Conservation (phyloP, 257 asterid genomes). For the Verbascum thapsus region DNA sequence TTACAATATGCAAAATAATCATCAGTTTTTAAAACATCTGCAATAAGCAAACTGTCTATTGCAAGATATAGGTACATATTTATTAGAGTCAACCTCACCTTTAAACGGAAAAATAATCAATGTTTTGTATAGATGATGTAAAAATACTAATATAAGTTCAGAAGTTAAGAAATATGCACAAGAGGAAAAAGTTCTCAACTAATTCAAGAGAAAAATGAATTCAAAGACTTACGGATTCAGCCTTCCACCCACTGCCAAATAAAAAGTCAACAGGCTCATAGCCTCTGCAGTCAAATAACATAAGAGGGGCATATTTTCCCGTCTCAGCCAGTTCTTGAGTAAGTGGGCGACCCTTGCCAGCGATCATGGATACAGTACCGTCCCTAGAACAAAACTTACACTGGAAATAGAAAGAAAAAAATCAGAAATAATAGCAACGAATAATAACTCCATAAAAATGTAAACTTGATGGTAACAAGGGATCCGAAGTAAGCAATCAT, state of each 20-base stretch:
- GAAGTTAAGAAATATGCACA: not conserved
- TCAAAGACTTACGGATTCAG: slow-evolving; percentile 53
- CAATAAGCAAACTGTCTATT: not conserved
- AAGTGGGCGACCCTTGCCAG: slow-evolving; percentile 78
- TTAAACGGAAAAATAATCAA: too few species aligned
- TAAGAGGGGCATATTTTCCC: slow-evolving; percentile 58
- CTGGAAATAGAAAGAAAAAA: slow-evolving; percentile 42
- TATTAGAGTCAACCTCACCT: not conserved
- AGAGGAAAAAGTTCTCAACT: too few species aligned
- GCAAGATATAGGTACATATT: not conserved
- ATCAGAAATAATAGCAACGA: slow-evolving; percentile 18
- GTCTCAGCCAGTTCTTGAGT: slow-evolving; percentile 57
- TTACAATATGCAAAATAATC: not conserved
- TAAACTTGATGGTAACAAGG: slow-evolving; percentile 18
- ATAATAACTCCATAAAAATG: not conserved
- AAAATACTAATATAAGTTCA: not conserved
- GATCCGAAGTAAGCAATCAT: slow-evolving; percentile 15
- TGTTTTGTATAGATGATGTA: not conserved
- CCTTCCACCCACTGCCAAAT: slow-evolving; percentile 77
- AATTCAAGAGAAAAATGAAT: not conserved
- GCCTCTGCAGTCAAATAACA: slow-evolving; percentile 77
- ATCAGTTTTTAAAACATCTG: not conserved
- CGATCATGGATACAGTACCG: slow-evolving; percentile 73
- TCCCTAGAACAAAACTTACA: slow-evolving; percentile 92
- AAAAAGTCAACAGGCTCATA: slow-evolving; percentile 72